phyloP scores from a whole-genome alignment of 1,139 yeast species.

The Yamadazyma oceani region DNA sequence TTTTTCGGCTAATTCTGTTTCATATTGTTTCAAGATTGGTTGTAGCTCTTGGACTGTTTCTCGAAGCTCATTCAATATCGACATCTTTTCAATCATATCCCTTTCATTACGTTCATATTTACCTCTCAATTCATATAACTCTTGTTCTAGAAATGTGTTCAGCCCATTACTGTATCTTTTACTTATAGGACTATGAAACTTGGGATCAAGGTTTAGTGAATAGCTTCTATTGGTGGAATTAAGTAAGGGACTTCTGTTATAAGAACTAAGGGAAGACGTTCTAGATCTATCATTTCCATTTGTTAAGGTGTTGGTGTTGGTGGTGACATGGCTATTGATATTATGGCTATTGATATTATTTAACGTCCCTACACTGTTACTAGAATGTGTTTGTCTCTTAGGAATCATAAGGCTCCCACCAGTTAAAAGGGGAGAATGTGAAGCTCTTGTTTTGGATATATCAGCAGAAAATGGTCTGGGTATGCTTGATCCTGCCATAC shows the following conservation, averaged over 20 bases:
- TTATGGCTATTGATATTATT: too few species aligned
- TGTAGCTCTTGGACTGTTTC: slow-evolving; percentile 46
- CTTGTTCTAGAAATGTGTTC: slow-evolving; percentile 15
- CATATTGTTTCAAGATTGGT: slow-evolving; percentile 47
- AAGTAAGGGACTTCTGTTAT: slow-evolving; percentile 12
- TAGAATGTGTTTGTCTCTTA: not conserved
- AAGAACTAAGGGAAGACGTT: slow-evolving; percentile 14
- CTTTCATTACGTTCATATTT: slow-evolving; percentile 24
- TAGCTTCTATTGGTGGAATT: slow-evolving; percentile 7
- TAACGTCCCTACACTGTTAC: too few species aligned
- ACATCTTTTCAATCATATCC: slow-evolving; percentile 36
- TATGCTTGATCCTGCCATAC: slow-evolving; percentile 3
- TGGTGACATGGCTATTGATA: too few species aligned
- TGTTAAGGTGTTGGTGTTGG: not conserved
- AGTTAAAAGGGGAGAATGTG: slow-evolving; percentile 12
- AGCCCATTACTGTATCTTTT: slow-evolving; percentile 8
- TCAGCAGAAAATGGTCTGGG: slow-evolving; percentile 13
- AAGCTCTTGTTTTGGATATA: slow-evolving; percentile 10
- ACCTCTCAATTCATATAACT: slow-evolving; percentile 14
- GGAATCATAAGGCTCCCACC: not conserved
- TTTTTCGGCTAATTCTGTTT: slow-evolving; percentile 34
- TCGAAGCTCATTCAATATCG: slow-evolving; percentile 41
- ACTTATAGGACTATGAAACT: slow-evolving; percentile 3
- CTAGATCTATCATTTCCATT: slow-evolving; percentile 10
- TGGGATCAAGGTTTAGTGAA: slow-evolving; percentile 10